Conservation (phyloP, 129 eudicot genomes). For the Artemisia argyi region DNA sequence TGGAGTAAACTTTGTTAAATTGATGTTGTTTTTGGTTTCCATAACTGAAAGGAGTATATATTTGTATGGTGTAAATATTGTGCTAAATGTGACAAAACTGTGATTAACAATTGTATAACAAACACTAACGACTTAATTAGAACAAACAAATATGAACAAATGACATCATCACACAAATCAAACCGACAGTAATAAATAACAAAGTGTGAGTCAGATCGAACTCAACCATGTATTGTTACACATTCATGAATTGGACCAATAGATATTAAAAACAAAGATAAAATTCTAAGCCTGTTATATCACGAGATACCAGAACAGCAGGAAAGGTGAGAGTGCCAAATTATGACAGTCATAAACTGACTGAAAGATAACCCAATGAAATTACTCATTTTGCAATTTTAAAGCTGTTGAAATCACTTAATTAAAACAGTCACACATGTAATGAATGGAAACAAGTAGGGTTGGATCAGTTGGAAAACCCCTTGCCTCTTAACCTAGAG, state of each 20-base stretch:
- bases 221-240: constrained; percentile 1
- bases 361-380: no score
- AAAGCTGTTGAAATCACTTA: no score
- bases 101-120: background rate
- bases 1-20: background rate
- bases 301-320: background rate
- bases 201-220: background rate
- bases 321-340: background rate
- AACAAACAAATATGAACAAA: background rate
- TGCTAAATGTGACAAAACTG: background rate
- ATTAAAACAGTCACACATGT: no score
- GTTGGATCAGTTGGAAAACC: no score
- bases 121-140: background rate
- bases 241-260: background rate
- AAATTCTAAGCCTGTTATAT: background rate
- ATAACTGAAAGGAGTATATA: background rate
- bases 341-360: background rate
- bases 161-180: background rate
- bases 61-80: background rate
- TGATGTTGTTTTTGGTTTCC: background rate
- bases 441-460: no score
- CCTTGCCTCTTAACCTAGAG: no score
- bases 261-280: background rate
- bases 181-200: background rate
- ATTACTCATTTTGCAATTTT: no score